phyloP scores from a whole-genome alignment of 176 grass and related monocot genomes.

The Eleusine coracana region DNA sequence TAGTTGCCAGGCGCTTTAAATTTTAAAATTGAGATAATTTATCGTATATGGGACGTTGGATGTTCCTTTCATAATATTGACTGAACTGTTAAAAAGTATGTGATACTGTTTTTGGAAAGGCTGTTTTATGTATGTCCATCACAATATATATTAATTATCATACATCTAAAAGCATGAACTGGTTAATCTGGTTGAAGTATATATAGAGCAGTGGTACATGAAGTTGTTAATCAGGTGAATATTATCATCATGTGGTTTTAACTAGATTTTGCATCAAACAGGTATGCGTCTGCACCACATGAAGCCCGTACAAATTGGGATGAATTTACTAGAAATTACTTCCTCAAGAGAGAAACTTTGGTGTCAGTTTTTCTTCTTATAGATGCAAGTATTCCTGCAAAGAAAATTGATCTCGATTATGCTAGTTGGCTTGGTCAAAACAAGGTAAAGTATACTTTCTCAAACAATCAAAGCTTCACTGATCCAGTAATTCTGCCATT shows the following conservation, averaged over 20 bases:
- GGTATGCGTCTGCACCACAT: conserved; percentile 94
- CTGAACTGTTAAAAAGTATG: not conserved
- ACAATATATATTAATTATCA: not conserved
- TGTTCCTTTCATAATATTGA: conserved; percentile 4
- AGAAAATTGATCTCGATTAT: conserved; percentile 99
- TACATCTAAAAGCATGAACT: not conserved
- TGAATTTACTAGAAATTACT: conserved; percentile 93
- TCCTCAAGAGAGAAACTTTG: conserved; percentile 68
- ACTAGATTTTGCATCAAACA: conserved; percentile 50
- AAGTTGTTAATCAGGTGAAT: not conserved
- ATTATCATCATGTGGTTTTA: conserved; percentile 30
- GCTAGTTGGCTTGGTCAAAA: conserved; percentile 98
- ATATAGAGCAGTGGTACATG: not conserved
- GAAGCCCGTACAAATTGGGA: conserved; percentile 78
- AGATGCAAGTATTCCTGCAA: conserved; percentile 96
- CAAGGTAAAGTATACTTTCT: conserved; percentile 54
- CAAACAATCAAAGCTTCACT: conserved; percentile 3
- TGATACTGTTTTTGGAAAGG: not conserved
- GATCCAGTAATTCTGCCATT: conserved; percentile 4
- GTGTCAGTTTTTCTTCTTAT: conserved; percentile 94
- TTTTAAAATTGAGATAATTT: conserved; percentile 27
- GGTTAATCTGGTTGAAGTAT: not conserved
- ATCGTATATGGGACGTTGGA: conserved; percentile 7
- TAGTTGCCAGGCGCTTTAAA: not conserved
- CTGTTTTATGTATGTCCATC: not conserved